These are phyloP conservation scores for Sparassis latifolia DNA, from an alignment of 1,284 basidiomycete genomes.

Conservation along the genomic window DNA sequence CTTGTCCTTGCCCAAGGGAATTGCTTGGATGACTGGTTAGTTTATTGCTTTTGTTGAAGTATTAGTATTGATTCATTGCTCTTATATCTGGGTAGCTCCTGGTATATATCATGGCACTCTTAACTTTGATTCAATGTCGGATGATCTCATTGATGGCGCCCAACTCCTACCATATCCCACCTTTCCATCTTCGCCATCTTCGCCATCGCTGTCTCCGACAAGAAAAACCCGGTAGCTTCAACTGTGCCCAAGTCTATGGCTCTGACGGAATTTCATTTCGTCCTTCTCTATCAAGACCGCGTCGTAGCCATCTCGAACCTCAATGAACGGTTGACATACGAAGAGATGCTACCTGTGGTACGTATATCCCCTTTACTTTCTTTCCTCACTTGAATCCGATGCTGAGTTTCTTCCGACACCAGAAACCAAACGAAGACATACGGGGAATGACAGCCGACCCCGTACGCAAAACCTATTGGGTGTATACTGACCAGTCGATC, in stretches of 20 bases:
- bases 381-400: neutral
- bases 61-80: conserved; percentile 18
- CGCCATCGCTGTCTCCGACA: conserved; percentile 15
- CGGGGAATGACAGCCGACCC: conserved; percentile 78
- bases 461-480: conserved; percentile 88
- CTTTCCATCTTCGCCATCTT: conserved; percentile 24
- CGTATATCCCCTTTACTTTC: conserved; percentile 16
- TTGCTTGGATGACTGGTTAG: conserved; percentile 88
- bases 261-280: conserved; percentile 89
- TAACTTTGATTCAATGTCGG: conserved; percentile 60
- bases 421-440: conserved; percentile 73
- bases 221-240: conserved; percentile 17
- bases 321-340: conserved; percentile 79
- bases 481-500: conserved; percentile 86
- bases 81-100: conserved; percentile 41
- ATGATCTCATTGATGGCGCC: conserved; percentile 76
- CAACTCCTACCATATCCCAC: conserved; percentile 62
- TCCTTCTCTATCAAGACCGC: conserved; percentile 80
- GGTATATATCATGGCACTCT: conserved; percentile 82
- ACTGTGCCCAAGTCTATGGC: conserved; percentile 68
- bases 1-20: conserved; percentile 52
- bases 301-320: conserved; percentile 77
- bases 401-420: conserved; percentile 5
- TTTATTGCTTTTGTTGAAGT: conserved; percentile 2
- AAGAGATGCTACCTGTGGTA: conserved; percentile 80